Evolutionary conservation across 106 monocot genomes (phyloP).

Genomic region (Cymbidium sinense): DNA sequence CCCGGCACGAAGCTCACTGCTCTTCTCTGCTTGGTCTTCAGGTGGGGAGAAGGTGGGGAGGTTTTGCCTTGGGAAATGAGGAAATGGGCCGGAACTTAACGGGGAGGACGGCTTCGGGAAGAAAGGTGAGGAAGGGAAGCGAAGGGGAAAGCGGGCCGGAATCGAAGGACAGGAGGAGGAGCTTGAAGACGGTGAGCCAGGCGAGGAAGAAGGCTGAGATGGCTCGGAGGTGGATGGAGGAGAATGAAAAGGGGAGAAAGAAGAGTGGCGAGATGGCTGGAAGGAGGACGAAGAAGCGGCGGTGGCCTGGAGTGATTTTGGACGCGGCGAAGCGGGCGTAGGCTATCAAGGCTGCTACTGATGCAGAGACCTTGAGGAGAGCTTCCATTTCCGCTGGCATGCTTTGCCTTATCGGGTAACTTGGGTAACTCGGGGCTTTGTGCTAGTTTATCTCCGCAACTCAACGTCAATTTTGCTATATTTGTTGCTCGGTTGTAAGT

Average conservation of each 20-base stretch:
- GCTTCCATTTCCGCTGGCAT: constrained; percentile 6
- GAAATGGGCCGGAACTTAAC: constrained; percentile 13
- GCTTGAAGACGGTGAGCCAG: constrained; percentile 83
- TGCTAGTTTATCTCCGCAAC: too few species aligned
- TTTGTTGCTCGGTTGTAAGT: background rate
- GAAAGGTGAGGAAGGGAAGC: constrained; percentile 28
- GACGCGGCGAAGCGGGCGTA: constrained; percentile 48
- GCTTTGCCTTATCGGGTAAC: too few species aligned
- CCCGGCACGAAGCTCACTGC: too few species aligned
- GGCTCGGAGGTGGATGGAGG: constrained; percentile 54
- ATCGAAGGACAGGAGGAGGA: constrained; percentile 69
- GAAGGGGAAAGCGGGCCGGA: constrained; percentile 56
- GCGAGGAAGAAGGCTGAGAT: constrained; percentile 60
- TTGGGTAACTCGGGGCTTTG: background rate
- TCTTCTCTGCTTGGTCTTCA: too few species aligned
- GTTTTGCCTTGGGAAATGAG: background rate
- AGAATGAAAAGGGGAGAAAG: constrained; percentile 52
- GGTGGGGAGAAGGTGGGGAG: constrained; percentile 9
- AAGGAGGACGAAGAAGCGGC: constrained; percentile 43
- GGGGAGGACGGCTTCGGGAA: constrained; percentile 34
- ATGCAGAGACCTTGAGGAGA: constrained; percentile 8
- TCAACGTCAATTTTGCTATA: too few species aligned
- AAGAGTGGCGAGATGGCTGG: constrained; percentile 52
- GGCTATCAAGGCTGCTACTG: constrained; percentile 12
- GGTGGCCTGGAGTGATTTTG: constrained; percentile 24